These are phyloP conservation scores for Codiaeum variegatum DNA, from an alignment of 441 rosid species.

Conservation along the genomic window DNA sequence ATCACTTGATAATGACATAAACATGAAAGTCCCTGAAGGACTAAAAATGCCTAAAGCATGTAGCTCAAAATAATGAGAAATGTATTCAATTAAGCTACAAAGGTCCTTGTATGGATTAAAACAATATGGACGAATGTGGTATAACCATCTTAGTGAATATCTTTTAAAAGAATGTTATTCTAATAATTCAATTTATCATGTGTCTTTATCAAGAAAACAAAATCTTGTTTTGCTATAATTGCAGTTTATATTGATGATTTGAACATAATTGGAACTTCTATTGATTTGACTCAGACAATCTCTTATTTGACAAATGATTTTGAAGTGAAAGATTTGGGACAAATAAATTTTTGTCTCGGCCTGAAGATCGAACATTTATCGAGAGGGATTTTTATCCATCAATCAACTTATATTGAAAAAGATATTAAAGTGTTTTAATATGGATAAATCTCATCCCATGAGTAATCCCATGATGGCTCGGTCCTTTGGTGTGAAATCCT, in stretches of 20 bases:
- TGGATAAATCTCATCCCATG: too few species aligned
- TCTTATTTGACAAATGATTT: conserved; percentile 7
- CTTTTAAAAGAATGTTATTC: too few species aligned
- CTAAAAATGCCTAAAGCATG: not conserved
- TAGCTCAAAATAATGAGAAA: not conserved
- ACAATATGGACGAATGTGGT: too few species aligned
- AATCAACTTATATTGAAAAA: conserved; percentile 9
- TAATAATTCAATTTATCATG: conserved; percentile 4
- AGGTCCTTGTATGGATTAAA: too few species aligned
- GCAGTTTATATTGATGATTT: conserved; percentile 14
- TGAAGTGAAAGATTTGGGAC: conserved; percentile 16
- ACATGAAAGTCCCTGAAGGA: conserved; percentile 18
- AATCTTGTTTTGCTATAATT: not conserved
- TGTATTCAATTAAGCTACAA: too few species aligned
- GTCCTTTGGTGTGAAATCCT: too few species aligned
- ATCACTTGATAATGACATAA: conserved; percentile 11
- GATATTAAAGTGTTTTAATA: conserved; percentile 4
- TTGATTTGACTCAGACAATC: not conserved
- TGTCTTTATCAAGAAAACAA: conserved; percentile 7
- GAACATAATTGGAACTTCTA: conserved; percentile 10
- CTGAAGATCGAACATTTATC: not conserved
- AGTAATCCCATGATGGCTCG: too few species aligned
- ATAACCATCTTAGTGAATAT: conserved; percentile 1
- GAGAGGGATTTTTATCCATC: conserved; percentile 9
- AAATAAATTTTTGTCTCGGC: conserved; percentile 11